Evolutionary conservation across 1,284 basidiomycete species (phyloP).

Genomic region (Bjerkandera adusta): DNA sequence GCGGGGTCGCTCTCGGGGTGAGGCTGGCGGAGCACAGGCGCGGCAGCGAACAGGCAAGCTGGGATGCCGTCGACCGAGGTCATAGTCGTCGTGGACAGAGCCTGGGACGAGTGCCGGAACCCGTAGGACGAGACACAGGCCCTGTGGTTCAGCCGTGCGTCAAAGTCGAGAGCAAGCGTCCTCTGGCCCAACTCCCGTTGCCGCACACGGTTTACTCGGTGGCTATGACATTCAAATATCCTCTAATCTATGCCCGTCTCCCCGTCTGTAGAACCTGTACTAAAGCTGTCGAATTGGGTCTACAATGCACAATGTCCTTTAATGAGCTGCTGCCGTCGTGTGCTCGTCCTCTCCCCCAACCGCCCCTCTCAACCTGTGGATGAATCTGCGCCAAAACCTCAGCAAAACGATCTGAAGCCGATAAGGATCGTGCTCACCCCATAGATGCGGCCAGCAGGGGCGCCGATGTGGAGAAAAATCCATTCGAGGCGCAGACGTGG

Average conservation of each 20-base stretch:
- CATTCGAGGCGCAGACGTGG: no score
- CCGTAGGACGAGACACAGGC: conserved; percentile 8
- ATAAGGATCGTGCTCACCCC: no score
- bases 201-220: neutral
- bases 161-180: conserved; percentile 13
- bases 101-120: neutral
- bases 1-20: conserved; percentile 76
- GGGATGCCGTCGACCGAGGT: conserved; percentile 66
- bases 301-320: no score
- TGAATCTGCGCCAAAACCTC: no score
- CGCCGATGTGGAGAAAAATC: no score
- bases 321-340: no score
- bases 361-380: no score
- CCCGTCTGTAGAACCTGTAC: no score
- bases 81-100: conserved; percentile 21
- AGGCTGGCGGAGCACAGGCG: conserved; percentile 66
- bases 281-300: no score
- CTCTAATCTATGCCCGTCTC: neutral
- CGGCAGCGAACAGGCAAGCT: conserved; percentile 64
- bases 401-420: no score
- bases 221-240: neutral
- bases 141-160: conserved; percentile 13
- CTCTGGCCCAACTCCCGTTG: neutral
- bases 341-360: no score
- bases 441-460: no score